These are phyloP conservation scores for Articulospora tetracladia DNA, from an alignment of 495 filamentous ascomycete species.

Conservation along the genomic window DNA sequence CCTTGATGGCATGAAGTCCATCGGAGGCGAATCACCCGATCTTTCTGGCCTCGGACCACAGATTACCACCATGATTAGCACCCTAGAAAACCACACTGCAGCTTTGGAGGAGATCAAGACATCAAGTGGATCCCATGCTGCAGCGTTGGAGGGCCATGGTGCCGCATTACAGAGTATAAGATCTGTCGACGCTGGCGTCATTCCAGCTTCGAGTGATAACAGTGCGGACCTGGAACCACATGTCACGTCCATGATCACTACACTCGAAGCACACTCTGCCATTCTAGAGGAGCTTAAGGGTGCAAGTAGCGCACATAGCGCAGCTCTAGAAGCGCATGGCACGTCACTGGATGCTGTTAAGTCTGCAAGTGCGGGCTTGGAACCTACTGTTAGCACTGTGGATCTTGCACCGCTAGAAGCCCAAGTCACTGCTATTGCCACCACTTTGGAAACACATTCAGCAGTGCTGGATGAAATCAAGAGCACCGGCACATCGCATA, in stretches of 20 bases:
- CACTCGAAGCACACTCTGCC: constrained; percentile 3
- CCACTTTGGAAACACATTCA: not conserved
- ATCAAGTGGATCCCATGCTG: not conserved
- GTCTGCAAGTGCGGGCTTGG: not conserved
- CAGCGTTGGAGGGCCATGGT: not conserved
- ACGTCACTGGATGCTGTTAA: not conserved
- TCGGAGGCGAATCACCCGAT: not conserved
- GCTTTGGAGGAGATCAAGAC: constrained; percentile 4
- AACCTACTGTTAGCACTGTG: not conserved
- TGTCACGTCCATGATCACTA: not conserved
- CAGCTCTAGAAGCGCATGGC: not conserved
- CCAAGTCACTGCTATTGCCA: not conserved
- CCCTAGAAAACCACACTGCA: constrained; percentile 7
- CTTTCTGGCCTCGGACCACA: constrained; percentile 8
- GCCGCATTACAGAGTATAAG: not conserved
- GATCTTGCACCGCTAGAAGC: not conserved
- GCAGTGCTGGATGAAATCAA: constrained; percentile 1
- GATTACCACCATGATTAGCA: not conserved
- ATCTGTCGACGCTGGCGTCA: not conserved
- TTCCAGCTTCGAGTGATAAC: not conserved
- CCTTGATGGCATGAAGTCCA: constrained; percentile 7
- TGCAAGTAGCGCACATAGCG: not conserved
- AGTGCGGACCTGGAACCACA: not conserved
- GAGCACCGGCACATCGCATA: not conserved
- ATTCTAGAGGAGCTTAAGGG: not conserved